A percentile compares a stretch with the other conserved stretches of the same genome.
These are phyloP conservation scores for Colletotrichum liriopes DNA, from an alignment of 2,329 filamentous ascomycete genomes.

Conservation along the genomic window DNA sequence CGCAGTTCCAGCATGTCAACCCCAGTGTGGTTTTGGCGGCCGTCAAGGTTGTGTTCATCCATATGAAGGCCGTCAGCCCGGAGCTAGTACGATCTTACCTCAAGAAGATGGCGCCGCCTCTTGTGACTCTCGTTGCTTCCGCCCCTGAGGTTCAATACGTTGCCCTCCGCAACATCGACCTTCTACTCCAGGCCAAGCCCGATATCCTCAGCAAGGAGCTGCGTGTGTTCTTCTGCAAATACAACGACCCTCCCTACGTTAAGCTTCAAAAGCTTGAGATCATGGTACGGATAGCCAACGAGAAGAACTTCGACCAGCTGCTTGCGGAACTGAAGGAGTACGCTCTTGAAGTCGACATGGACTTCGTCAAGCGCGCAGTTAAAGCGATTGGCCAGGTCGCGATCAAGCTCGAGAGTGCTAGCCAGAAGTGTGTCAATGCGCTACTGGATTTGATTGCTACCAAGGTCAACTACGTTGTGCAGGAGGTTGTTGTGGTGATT, in stretches of 20 bases:
- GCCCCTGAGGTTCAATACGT: constrained; percentile 98
- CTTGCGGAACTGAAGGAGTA: constrained; percentile 97
- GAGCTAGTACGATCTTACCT: constrained; percentile 89
- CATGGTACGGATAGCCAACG: constrained; percentile 99
- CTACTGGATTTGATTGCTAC: constrained; percentile 95
- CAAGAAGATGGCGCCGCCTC: constrained; percentile 97
- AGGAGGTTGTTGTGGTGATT: constrained; percentile 98
- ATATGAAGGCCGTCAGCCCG: constrained; percentile 88
- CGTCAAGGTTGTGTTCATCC: constrained; percentile 96
- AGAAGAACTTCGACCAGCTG: constrained; percentile 95
- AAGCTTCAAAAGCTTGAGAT: constrained; percentile 99
- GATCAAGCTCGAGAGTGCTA: constrained; percentile 97
- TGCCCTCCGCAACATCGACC: constrained; percentile 94
- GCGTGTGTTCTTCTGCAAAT: constrained; percentile 99
- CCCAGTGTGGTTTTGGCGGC: constrained; percentile 97
- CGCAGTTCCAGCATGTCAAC: constrained; percentile 99
- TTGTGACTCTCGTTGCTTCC: constrained; percentile 95
- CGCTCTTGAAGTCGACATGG: constrained; percentile 98
- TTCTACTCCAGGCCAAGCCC: constrained; percentile 94
- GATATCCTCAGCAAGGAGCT: constrained; percentile 98
- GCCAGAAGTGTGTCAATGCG: constrained; percentile 95
- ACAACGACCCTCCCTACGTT: constrained; percentile 97
- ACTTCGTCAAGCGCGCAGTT: constrained; percentile 94
- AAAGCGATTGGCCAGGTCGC: constrained; percentile 98
- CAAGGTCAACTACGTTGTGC: constrained; percentile 99